Base-by-base conservation (phyloP, 805 yeast genomes). In the Candida pseudoglaebosa region DNA sequence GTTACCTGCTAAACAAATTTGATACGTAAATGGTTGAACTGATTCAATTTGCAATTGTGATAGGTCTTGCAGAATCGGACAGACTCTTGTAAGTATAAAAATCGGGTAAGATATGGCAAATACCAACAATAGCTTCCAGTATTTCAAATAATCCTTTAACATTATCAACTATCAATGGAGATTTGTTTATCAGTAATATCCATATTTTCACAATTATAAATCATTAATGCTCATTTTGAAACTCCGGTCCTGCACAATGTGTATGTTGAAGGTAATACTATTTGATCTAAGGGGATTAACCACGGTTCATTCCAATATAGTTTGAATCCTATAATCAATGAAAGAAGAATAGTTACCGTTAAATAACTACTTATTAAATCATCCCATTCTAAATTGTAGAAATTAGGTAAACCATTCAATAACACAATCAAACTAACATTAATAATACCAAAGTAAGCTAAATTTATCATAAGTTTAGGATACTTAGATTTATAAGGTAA, bases 401-500 rank as follows among this genome's bases (percentile, higher is more conserved):
- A 41, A 22, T 43, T 45, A 6, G 44, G 34, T 16, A 51, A 24
- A 4, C 59, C 57, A 30, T 47, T 51, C 13, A 44, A 10, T 4
- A 43, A 24, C 16, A 54, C 39, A 17, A 56, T 43, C 8, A 40
- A 32, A n/a, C 24, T 28, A 20, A 54, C 34, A 39, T 46, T 52
- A 15, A 34, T 37, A 31, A 44, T 43, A 4, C 57, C 47, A 39
- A 53, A 46, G 37, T 37, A 44, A 16, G 32, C 28, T 33, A 42
- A 34, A 2, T 4, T 5, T 4, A 18, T 17, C 13, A 26, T 26
- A 3, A 32, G n/a, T 14, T 18, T 24, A 4, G 40, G 37, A 5
- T 24, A n/a, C 4, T 14, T 24, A 19, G 44, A 36, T 18, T 17
- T 68, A 78, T 2, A 83, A 59, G 37, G 79, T 82, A 52, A 70